These are phyloP conservation scores for Metschnikowia shivogae DNA, from an alignment of 805 yeast species.

Conservation along the genomic window DNA sequence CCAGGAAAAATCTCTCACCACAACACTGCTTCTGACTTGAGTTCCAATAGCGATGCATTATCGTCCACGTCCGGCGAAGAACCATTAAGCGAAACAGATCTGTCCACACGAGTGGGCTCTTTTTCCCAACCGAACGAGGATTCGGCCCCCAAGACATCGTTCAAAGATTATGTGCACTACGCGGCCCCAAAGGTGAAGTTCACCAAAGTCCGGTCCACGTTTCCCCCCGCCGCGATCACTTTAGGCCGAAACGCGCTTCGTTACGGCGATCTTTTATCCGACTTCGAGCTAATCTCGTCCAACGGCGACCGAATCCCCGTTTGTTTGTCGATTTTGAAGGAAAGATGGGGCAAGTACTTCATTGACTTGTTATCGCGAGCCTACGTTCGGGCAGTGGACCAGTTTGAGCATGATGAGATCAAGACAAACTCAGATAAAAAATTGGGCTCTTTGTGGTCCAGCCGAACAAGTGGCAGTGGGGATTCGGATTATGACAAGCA, in stretches of 20 bases:
- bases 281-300: conserved; percentile 66
- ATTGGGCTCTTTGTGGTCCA: conserved; percentile 11
- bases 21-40: conserved; percentile 10
- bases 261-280: conserved; percentile 59
- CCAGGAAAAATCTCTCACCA: conserved; percentile 7
- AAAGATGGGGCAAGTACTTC: conserved; percentile 76
- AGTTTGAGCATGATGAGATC: conserved; percentile 29
- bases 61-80: conserved; percentile 14
- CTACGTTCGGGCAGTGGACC: conserved; percentile 54
- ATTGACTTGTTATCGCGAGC: conserved; percentile 58
- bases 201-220: conserved; percentile 62
- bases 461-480: conserved; percentile 5
- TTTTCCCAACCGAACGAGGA: conserved; percentile 10
- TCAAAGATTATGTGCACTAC: conserved; percentile 70
- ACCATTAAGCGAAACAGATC: conserved; percentile 13
- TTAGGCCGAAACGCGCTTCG: conserved; percentile 70
- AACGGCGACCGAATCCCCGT: conserved; percentile 67
- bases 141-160: conserved; percentile 29
- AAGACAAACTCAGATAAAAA: conserved; percentile 2
- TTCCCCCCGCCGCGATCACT: conserved; percentile 75
- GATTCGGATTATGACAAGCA: conserved; percentile 1
- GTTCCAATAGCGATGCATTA: conserved; percentile 12
- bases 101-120: conserved; percentile 10
- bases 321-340: conserved; percentile 56
- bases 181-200: conserved; percentile 68